Evolutionary conservation across 306 rosid genomes (phyloP).

Genomic region (Rosa multiflora): DNA sequence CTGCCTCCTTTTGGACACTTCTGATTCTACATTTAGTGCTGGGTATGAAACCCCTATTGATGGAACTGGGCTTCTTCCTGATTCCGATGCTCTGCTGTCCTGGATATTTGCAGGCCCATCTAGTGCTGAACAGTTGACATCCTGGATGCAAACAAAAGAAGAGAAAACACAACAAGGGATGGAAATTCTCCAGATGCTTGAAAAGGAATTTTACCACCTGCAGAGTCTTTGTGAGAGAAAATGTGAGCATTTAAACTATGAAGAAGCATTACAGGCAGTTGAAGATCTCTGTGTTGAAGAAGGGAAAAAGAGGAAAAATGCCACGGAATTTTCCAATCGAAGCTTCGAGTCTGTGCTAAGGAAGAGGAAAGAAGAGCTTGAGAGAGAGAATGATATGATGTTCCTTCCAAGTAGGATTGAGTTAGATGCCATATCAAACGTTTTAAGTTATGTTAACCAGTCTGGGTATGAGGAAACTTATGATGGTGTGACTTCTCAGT

Average conservation of each 20-base stretch:
- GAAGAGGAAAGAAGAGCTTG: constrained; percentile 79
- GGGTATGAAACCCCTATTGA: constrained; percentile 41
- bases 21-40: constrained; percentile 38
- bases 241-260: constrained; percentile 65
- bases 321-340: constrained; percentile 54
- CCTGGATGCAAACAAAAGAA: constrained; percentile 71
- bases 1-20: constrained; percentile 62
- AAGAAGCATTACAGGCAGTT: constrained; percentile 74
- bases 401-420: constrained; percentile 46
- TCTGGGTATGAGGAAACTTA: constrained; percentile 68
- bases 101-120: constrained; percentile 75
- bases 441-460: constrained; percentile 65
- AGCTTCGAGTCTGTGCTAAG: constrained; percentile 75
- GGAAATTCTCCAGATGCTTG: constrained; percentile 70
- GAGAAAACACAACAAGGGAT: constrained; percentile 65
- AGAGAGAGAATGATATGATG: constrained; percentile 62
- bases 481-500: constrained; percentile 62
- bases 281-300: constrained; percentile 89
- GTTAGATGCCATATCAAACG: constrained; percentile 67
- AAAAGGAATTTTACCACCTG: constrained; percentile 78
- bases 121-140: constrained; percentile 70
- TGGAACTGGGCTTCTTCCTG: constrained; percentile 42
- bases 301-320: constrained; percentile 72
- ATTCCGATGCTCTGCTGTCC: constrained; percentile 56
- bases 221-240: constrained; percentile 83